Evolutionary conservation across 2,329 filamentous ascomycete species (phyloP).

Genomic region (Colletotrichum chlorophyti): DNA sequence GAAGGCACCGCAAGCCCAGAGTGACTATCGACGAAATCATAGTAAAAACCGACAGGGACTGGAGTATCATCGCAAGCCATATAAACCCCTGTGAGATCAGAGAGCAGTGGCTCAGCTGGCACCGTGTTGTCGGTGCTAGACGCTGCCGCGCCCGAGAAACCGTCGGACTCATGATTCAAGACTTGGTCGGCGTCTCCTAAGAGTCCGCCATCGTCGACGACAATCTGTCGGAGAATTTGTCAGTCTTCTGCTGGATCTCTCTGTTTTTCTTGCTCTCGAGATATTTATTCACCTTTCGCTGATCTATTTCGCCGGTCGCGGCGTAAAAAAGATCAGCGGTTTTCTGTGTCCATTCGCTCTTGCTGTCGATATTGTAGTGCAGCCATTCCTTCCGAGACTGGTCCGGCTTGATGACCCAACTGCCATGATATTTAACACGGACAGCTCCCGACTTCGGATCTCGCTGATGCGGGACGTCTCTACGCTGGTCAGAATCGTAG

Average conservation of each 20-base stretch:
- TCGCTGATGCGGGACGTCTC: slow-evolving; percentile 5
- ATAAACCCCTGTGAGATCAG: background rate
- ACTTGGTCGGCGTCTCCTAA: slow-evolving; percentile 28
- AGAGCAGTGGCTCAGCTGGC: background rate
- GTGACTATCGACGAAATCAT: background rate
- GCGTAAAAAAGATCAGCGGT: slow-evolving; percentile 32
- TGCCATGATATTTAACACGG: slow-evolving; percentile 7
- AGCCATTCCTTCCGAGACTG: slow-evolving; percentile 23
- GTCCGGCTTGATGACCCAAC: background rate
- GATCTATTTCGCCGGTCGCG: slow-evolving; percentile 28
- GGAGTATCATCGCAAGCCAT: background rate
- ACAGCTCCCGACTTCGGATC: slow-evolving; percentile 19
- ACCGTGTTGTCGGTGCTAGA: background rate
- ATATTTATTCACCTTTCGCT: slow-evolving; percentile 36
- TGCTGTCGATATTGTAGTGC: slow-evolving; percentile 24
- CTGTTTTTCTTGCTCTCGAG: slow-evolving; percentile 17
- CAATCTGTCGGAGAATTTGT: slow-evolving; percentile 1
- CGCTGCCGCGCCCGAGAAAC: too few relatives aligned
- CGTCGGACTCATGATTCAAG: slow-evolving; percentile 28
- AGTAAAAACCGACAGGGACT: background rate
- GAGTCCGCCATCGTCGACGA: slow-evolving; percentile 23
- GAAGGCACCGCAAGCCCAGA: background rate
- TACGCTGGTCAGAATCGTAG: slow-evolving; percentile 13
- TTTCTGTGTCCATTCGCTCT: slow-evolving; percentile 11
- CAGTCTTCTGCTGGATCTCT: background rate